Evolutionary conservation across 352 stramenopile species (phyloP), one percentile per base, ranked within the genome.

Genomic region (Pelagophyceae sp.): DNA sequence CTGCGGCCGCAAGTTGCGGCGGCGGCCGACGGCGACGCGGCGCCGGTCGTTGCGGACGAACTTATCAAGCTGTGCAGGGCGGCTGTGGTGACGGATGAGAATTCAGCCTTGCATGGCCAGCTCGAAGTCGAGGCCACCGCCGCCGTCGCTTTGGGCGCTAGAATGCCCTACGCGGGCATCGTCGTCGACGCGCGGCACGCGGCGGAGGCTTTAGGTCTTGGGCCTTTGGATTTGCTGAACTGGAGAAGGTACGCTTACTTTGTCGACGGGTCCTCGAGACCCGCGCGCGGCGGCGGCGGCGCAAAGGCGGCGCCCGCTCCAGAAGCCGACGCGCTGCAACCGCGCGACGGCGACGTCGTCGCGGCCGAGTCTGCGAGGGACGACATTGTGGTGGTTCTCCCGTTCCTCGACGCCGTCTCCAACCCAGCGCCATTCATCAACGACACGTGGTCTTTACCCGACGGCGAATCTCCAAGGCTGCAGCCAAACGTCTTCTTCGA

Each of bases 371-470:
- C 33, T 31, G 11, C 45, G 45, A 11, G 45, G 45, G 11, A 54
- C 45, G 45, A 54, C 11, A 11, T 54, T 23, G 11, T 54, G 11
- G 61, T 71, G n/a, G n/a, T 71, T 15, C 33, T 71, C 15, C 61
- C 61, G n/a, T 71, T 71, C 61, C 3, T 71, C 3, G 61, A 71
- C 61, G 29, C 6, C n/a, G 15, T 19, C 29, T 17, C 1, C 15
- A 71, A 71, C 61, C 61, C 61, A 15, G 61, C 33, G 3, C 29
- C 15, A 27, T 71, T 71, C 61, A 71, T 71, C 61, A 71, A 71
- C 61, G 61, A 71, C 61, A 54, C 23, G 45, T 54, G 45, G 11
- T 11, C 11, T 11, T n/a, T n/a, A n/a, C n/a, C n/a, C n/a, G 45
- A 54, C 45, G 45, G 45, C 45, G 23, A 54, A 11, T 23, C 11